These are phyloP conservation scores for Melaleuca alternifolia DNA, from an alignment of 345 rosid species.

Conservation along the genomic window DNA sequence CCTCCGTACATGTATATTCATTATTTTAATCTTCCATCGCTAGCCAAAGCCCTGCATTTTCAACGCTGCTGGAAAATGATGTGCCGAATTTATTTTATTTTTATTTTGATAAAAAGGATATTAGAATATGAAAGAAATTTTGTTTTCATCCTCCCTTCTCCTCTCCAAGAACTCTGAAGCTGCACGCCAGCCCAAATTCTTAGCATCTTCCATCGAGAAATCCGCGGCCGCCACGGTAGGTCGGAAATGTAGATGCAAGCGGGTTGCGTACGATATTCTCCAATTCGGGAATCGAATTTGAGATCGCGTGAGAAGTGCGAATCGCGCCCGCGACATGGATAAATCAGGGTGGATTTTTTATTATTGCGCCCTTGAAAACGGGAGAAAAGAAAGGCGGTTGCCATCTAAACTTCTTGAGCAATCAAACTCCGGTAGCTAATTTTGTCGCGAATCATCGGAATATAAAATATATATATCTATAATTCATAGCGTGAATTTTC, in stretches of 20 bases:
- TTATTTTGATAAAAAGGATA: background rate
- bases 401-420: no score
- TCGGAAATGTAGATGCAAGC: background rate
- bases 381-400: no score
- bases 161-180: background rate
- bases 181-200: background rate
- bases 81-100: background rate
- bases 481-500: background rate
- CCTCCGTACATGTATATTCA: background rate
- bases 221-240: background rate
- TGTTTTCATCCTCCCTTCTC: background rate
- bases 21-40: background rate
- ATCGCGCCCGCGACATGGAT: accelerated
- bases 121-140: background rate
- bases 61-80: background rate
- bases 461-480: background rate
- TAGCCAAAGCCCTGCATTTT: background rate
- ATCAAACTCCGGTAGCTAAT: no score
- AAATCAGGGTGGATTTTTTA: no score
- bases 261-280: background rate
- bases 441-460: background rate
- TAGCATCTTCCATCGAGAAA: background rate
- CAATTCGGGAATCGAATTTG: accelerated
- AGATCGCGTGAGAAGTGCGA: accelerated
- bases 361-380: no score